Evolutionary conservation across 768 basidiomycete genomes (phyloP).

Genomic region (Leccinellum albellum): DNA sequence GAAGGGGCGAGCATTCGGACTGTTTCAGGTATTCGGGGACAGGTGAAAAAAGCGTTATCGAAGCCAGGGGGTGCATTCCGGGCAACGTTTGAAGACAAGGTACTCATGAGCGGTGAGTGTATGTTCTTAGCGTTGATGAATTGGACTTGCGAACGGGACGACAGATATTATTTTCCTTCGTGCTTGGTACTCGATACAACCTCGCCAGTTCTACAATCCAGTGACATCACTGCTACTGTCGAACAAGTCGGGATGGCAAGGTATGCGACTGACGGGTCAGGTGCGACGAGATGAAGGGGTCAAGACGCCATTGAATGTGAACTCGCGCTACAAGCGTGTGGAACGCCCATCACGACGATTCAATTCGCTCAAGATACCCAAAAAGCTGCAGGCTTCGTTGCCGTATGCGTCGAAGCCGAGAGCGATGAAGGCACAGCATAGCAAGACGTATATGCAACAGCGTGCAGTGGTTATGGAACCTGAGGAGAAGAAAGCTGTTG

Average conservation of each 20-base stretch:
- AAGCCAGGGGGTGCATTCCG: constrained; percentile 95
- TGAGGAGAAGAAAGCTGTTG: constrained; percentile 90
- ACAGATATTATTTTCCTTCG: constrained; percentile 91
- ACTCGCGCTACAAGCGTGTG: constrained; percentile 86
- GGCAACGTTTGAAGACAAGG: constrained; percentile 97
- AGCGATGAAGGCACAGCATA: constrained; percentile 67
- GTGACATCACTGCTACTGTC: constrained; percentile 87
- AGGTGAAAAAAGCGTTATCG: constrained; percentile 92
- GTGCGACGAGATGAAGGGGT: constrained; percentile 82
- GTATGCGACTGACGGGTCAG: constrained; percentile 95
- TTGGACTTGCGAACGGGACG: not conserved
- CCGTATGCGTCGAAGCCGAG: constrained; percentile 94
- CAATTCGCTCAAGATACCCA: constrained; percentile 84
- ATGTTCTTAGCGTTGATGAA: not conserved
- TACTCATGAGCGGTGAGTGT: constrained; percentile 86
- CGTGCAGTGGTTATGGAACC: constrained; percentile 94
- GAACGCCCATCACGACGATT: constrained; percentile 80
- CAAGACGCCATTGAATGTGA: constrained; percentile 74
- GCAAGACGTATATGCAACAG: constrained; percentile 86
- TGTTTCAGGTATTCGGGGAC: constrained; percentile 93
- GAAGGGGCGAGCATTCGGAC: constrained; percentile 97
- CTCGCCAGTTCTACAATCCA: constrained; percentile 94
- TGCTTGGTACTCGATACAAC: constrained; percentile 95
- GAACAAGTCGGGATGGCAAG: constrained; percentile 80
- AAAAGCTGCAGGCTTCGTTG: constrained; percentile 84